Evolutionary conservation across 106 monocot genomes (phyloP), one percentile per base, ranked within the genome.

Genomic region (Cymbidium sinense): DNA sequence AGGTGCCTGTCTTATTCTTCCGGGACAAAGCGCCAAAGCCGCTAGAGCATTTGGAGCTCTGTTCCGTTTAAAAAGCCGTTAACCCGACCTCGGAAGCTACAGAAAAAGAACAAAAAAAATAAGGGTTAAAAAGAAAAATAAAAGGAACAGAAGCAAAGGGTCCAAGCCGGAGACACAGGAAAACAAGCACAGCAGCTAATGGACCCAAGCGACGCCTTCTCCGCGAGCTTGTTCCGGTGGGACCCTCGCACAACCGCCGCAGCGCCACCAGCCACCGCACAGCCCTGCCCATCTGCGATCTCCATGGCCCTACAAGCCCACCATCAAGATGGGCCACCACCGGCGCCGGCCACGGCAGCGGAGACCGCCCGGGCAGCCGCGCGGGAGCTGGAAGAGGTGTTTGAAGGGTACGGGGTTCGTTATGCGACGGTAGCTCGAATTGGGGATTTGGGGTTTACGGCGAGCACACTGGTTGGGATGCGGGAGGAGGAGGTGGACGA

Each of bases 401-500:
- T 96, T 78, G 77, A 78, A 21, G 93, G 85, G 20, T 93, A 88
- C 81, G 95, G 95, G 0, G 93, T 96, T 29, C 81, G 95, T 34
- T 81, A 81, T 33, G 76, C 84, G 52, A 96, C 95, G 47, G 90
- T 87, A 70, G 90, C 83, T 36, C 85, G 85, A 74, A 91, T 96
- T 0, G 88, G 83, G 8, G 93, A 96, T 84, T 82, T 96, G 36
- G 93, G 95, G 23, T 93, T 96, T 86, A 93, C 95, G 70, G 82
- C 87, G 21, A 86, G 87, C 83, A 96, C 95, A 25, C 81, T 96
- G 73, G 85, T 72, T 23, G 93, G 89, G 67, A 96, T 96, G 96
- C 79, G 84, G 39, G 96, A 96, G 51, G 89, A 84, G 29, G 96
- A 96, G 86, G 80, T 96, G 9, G 96, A 96, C 67, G 96, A 96